These are phyloP conservation scores for Pseudogymnoascus sp. DNA, from an alignment of 2,329 filamentous ascomycete genomes.

Conservation along the genomic window DNA sequence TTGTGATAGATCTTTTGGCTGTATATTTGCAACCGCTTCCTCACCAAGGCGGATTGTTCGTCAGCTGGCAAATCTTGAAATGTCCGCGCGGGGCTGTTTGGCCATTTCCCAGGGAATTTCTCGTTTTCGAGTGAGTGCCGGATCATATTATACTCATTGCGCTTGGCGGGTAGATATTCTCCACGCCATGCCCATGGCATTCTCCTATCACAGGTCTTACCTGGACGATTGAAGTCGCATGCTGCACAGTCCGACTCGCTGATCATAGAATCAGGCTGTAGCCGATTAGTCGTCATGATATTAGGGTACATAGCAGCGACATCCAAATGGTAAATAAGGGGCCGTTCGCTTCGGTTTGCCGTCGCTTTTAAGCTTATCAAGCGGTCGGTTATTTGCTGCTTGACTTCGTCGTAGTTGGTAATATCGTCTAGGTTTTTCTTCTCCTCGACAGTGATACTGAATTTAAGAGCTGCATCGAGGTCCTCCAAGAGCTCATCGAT, in stretches of 20 bases:
- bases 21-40: slow-evolving; percentile 84
- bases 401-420: slow-evolving; percentile 75
- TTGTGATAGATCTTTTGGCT: slow-evolving; percentile 99
- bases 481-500: slow-evolving; percentile 83
- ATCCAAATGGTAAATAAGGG: slow-evolving; percentile 94
- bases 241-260: slow-evolving; percentile 91
- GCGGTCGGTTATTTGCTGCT: slow-evolving; percentile 65
- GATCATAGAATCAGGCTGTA: slow-evolving; percentile 99
- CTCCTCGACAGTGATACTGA: slow-evolving; percentile 77
- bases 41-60: slow-evolving; percentile 71
- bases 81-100: slow-evolving; percentile 58
- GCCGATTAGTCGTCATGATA: slow-evolving; percentile 98
- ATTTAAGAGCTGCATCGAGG: slow-evolving; percentile 79
- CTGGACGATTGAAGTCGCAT: slow-evolving; percentile 95
- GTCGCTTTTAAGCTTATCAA: slow-evolving; percentile 67
- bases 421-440: slow-evolving; percentile 74
- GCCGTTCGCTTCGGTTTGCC: slow-evolving; percentile 74
- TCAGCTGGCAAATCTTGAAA: slow-evolving; percentile 76
- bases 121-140: slow-evolving; percentile 85
- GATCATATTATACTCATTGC: slow-evolving; percentile 99
- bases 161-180: slow-evolving; percentile 89
- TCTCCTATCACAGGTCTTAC: slow-evolving; percentile 91
- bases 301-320: slow-evolving; percentile 99
- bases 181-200: slow-evolving; percentile 98
- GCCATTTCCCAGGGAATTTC: slow-evolving; percentile 71